Conservation (phyloP, 441 rosid genomes). For the Populus hybrid region DNA sequence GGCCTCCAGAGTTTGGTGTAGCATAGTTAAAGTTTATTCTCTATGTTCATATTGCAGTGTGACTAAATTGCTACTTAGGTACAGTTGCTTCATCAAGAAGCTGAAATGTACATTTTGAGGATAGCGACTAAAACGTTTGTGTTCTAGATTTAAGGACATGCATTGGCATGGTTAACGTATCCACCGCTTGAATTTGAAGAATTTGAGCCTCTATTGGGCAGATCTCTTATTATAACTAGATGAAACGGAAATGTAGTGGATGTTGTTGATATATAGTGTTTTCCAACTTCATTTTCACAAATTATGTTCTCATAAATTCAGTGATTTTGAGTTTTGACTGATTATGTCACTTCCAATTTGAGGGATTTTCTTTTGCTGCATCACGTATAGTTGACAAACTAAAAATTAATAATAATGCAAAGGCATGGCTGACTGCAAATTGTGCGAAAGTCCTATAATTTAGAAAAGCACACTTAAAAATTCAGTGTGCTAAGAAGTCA, state of each 20-base stretch:
- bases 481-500: neutral
- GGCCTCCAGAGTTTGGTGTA: conserved; percentile 8
- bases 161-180: neutral
- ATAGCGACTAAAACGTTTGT: neutral
- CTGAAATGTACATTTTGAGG: conserved; percentile 14
- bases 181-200: neutral
- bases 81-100: conserved; percentile 17
- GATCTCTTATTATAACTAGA: neutral
- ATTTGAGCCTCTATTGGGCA: neutral
- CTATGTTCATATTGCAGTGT: conserved; percentile 12
- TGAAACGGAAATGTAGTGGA: neutral
- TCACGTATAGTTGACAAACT: neutral
- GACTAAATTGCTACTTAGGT: conserved; percentile 12
- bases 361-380: neutral
- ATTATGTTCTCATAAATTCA: too few relatives aligned
- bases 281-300: too few relatives aligned
- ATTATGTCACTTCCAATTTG: too few relatives aligned
- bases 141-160: too few relatives aligned
- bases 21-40: neutral
- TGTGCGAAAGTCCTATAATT: too few relatives aligned
- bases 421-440: neutral
- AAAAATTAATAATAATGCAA: neutral
- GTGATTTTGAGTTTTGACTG: too few relatives aligned
- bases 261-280: neutral
- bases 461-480: too few relatives aligned